Conservation (phyloP, 2,329 filamentous ascomycete genomes). For the Lecanosticta acicola region DNA sequence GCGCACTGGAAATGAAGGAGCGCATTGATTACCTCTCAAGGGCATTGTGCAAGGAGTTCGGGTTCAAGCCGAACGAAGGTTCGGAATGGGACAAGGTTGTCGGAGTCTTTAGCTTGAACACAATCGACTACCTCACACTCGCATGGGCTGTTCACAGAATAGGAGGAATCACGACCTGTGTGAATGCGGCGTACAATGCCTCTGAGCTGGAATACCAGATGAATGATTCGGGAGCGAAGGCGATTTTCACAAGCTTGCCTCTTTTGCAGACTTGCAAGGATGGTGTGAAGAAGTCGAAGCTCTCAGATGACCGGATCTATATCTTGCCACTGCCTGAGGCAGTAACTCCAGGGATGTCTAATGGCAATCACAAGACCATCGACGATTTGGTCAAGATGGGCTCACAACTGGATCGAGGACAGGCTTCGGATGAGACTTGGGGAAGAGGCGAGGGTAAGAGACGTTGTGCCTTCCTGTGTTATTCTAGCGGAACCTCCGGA, state of each 20-base stretch:
- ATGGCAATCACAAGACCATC: slow-evolving; percentile 56
- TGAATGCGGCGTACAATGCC: slow-evolving; percentile 68
- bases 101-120: slow-evolving; percentile 73
- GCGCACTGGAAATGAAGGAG: slow-evolving; percentile 56
- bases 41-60: slow-evolving; percentile 63
- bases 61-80: slow-evolving; percentile 63
- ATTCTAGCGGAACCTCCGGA: slow-evolving; percentile 74
- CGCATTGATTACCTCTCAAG: slow-evolving; percentile 63
- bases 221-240: slow-evolving; percentile 61
- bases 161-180: slow-evolving; percentile 67
- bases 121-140: slow-evolving; percentile 70
- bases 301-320: slow-evolving; percentile 61
- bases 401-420: slow-evolving; percentile 47
- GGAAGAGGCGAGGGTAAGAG: slow-evolving; percentile 58
- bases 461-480: slow-evolving; percentile 70
- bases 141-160: slow-evolving; percentile 69
- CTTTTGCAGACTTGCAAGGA: slow-evolving; percentile 59
- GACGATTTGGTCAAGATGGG: slow-evolving; percentile 62
- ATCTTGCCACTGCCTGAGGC: slow-evolving; percentile 61
- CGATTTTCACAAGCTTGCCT: slow-evolving; percentile 65
- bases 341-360: slow-evolving; percentile 44
- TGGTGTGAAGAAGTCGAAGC: slow-evolving; percentile 58
- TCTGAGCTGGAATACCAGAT: slow-evolving; percentile 68
- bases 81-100: slow-evolving; percentile 78
- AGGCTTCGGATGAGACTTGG: slow-evolving; percentile 51